phyloP scores from a whole-genome alignment of 768 basidiomycete species.

The Lactarius indigo region DNA sequence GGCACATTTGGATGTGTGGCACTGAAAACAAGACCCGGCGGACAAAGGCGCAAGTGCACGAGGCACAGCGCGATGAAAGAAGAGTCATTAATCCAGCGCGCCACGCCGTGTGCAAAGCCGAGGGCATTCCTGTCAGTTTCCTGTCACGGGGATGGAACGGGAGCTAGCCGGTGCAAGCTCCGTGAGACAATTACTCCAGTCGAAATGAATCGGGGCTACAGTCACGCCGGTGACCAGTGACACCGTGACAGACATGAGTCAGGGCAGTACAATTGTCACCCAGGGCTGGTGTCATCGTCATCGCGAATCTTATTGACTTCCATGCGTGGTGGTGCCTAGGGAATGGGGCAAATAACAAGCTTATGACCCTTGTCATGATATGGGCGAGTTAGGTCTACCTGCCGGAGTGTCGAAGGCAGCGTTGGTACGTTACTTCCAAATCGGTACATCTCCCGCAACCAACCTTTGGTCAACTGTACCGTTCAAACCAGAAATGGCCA shows the following conservation, averaged over 20 bases:
- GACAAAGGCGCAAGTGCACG: not conserved
- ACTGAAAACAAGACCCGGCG: not conserved
- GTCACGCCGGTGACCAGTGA: not conserved
- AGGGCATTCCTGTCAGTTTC: not conserved
- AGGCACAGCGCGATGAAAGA: not conserved
- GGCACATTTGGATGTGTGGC: not conserved
- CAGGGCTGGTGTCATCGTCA: not conserved
- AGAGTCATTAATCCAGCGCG: not conserved
- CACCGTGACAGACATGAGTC: not conserved
- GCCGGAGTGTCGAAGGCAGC: not conserved
- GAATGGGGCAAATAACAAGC: not conserved
- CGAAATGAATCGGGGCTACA: slow-evolving; percentile 10
- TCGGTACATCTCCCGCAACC: not conserved
- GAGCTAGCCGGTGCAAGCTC: slow-evolving; percentile 3
- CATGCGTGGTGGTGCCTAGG: not conserved
- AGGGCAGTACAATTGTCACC: not conserved
- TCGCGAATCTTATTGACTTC: not conserved
- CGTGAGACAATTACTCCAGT: slow-evolving; percentile 3
- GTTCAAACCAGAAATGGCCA: not conserved
- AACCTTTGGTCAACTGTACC: not conserved
- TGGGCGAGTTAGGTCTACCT: not conserved
- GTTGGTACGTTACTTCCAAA: not conserved
- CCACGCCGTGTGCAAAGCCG: not conserved
- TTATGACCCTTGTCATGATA: not conserved
- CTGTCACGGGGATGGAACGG: not conserved